phyloP scores from a whole-genome alignment of 305 asterid genomes.

The Solanum chacoense region DNA sequence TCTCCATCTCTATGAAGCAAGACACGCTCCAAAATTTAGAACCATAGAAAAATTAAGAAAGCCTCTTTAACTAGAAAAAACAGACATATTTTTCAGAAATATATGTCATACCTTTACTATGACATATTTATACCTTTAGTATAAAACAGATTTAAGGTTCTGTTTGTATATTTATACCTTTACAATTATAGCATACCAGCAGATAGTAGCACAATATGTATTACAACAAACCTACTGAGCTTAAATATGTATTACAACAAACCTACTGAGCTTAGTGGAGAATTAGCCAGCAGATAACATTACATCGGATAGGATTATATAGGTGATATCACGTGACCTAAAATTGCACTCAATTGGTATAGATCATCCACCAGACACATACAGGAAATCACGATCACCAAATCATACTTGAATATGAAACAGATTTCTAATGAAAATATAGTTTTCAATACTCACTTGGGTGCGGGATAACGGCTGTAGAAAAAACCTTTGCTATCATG shows the following conservation, averaged over 20 bases:
- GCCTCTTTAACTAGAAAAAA: neutral
- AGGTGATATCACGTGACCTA: neutral
- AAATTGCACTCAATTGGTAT: neutral
- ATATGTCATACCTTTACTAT: neutral
- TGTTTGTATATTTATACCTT: neutral
- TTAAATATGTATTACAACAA: neutral
- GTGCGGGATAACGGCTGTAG: constrained; percentile 91
- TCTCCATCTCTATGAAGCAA: constrained; percentile 54
- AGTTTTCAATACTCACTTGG: constrained; percentile 38
- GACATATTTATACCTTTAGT: neutral
- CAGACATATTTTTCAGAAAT: neutral
- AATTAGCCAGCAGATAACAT: neutral
- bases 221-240: neutral
- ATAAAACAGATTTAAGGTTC: neutral
- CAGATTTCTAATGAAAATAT: neutral
- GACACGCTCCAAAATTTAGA: neutral
- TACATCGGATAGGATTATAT: neutral
- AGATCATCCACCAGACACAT: neutral
- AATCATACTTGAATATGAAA: neutral
- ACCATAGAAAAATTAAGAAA: neutral
- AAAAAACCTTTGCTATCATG: constrained; percentile 89
- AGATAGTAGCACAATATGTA: neutral
- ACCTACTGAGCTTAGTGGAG: neutral
- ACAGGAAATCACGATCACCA: neutral
- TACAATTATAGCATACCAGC: neutral